These are phyloP conservation scores for Conticribra guillardii DNA, from an alignment of 108 stramenopile genomes.

Conservation along the genomic window DNA sequence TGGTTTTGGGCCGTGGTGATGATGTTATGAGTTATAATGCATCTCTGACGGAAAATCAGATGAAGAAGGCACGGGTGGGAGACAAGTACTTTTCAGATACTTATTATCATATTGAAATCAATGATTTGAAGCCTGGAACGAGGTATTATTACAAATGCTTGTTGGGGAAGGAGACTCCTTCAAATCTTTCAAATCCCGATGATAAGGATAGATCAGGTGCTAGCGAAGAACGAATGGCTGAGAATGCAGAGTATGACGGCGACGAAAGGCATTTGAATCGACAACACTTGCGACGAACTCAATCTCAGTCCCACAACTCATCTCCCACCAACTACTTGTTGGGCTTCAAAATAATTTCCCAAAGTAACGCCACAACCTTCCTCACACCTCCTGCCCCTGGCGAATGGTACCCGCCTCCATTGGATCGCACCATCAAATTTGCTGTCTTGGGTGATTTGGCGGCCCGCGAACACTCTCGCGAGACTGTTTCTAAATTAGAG, in stretches of 20 bases:
- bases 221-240: not conserved
- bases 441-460: slow-evolving; percentile 50
- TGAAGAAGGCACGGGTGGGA: slow-evolving; percentile 18
- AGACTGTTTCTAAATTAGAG: slow-evolving; percentile 27
- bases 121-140: slow-evolving; percentile 59
- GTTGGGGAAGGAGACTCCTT: slow-evolving; percentile 13
- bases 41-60: slow-evolving; percentile 17
- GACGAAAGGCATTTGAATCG: too few species aligned
- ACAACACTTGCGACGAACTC: too few species aligned
- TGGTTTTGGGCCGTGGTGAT: slow-evolving; percentile 8
- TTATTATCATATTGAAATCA: slow-evolving; percentile 62
- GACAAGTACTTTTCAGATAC: slow-evolving; percentile 35
- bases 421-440: slow-evolving; percentile 43
- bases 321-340: not conserved
- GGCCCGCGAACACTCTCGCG: slow-evolving; percentile 23
- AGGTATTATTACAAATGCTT: slow-evolving; percentile 68
- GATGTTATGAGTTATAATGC: slow-evolving; percentile 32
- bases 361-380: slow-evolving; percentile 22
- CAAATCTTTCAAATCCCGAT: not conserved
- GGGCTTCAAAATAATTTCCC: slow-evolving; percentile 12
- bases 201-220: not conserved
- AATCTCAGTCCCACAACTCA: not conserved
- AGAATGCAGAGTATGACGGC: not conserved
- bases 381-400: slow-evolving; percentile 34
- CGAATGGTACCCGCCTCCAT: slow-evolving; percentile 26